Evolutionary conservation across 805 yeast species (phyloP), one percentile per base, ranked within the genome.

Genomic region (Myxozyma lipomycoides): DNA sequence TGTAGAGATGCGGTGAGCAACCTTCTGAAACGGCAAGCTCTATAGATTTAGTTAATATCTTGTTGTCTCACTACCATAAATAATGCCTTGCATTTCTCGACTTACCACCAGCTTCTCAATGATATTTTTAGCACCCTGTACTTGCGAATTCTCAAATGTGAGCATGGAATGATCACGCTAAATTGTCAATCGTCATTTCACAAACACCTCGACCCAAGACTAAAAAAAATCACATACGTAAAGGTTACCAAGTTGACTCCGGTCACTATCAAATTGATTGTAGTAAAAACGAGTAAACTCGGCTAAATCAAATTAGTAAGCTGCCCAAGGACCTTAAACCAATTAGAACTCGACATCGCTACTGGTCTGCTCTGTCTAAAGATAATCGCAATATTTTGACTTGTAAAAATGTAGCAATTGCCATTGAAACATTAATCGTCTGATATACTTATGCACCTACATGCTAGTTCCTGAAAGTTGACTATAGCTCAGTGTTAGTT

Each of bases 161-260:
- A 93, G 77, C 99, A 93, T 93, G 25, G 97, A 89, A 69, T 86
- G 90, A 56, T 88, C 96, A 69, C 99, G 86, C 81, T n/a, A n/a
- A n/a, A n/a, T n/a, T n/a, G n/a, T n/a, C n/a, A n/a, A n/a, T n/a
- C n/a, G n/a, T n/a, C n/a, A n/a, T n/a, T n/a, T n/a, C n/a, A n/a
- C n/a, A n/a, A n/a, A n/a, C n/a, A n/a, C n/a, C 7, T 12, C 12
- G 32, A 28, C 12, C 32, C 32, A 39, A 7, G 12, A 42, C 15
- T 19, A 28, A 23, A 10, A 19, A 19, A 5, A 15, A 71, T 75
- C 40, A 15, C 59, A 19, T 69, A 77, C 80, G 82, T 91, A 91
- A 65, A 91, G 79, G 75, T 86, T 84, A 62, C 95, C 95, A 68
- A 91, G 81, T 70, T 86, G 93, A 52, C 88, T 70, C 77, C 98